A percentile compares a stretch with the other conserved stretches of the same genome.
Conservation (phyloP, 2,329 filamentous ascomycete species). For the Domatiomyces catenatus region DNA sequence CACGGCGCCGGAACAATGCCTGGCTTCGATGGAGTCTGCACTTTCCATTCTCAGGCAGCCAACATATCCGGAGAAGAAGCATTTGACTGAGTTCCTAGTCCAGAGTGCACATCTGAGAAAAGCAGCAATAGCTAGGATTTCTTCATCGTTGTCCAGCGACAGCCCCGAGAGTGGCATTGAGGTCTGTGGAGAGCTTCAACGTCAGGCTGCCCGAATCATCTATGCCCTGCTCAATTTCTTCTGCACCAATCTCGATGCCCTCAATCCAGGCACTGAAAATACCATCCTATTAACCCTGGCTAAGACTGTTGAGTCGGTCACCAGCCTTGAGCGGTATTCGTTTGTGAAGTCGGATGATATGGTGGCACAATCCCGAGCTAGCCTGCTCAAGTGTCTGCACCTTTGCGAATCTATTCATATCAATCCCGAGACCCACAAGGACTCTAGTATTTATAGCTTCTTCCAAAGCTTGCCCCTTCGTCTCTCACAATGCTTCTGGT, state of each 20-base stretch:
- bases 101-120: background rate
- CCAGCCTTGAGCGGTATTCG: background rate
- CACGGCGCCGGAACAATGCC: background rate
- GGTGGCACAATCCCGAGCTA: background rate
- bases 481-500: conserved; percentile 34
- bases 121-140: background rate
- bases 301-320: background rate
- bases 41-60: background rate
- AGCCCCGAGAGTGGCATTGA: background rate
- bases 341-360: background rate
- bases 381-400: background rate
- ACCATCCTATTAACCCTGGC: background rate
- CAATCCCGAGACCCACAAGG: background rate
- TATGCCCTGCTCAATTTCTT: background rate
- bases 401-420: background rate
- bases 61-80: background rate
- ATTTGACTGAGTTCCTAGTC: background rate
- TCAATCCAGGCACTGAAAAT: background rate
- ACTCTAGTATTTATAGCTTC: background rate
- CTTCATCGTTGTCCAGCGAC: background rate
- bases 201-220: background rate
- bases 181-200: background rate
- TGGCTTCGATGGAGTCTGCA: background rate
- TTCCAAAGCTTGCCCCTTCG: conserved; percentile 3
- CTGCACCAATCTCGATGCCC: background rate